A percentile compares a stretch with the other conserved stretches of the same genome.
phyloP scores from a whole-genome alignment of 2,329 filamentous ascomycete species.

The Ophiosphaerella korrae region DNA sequence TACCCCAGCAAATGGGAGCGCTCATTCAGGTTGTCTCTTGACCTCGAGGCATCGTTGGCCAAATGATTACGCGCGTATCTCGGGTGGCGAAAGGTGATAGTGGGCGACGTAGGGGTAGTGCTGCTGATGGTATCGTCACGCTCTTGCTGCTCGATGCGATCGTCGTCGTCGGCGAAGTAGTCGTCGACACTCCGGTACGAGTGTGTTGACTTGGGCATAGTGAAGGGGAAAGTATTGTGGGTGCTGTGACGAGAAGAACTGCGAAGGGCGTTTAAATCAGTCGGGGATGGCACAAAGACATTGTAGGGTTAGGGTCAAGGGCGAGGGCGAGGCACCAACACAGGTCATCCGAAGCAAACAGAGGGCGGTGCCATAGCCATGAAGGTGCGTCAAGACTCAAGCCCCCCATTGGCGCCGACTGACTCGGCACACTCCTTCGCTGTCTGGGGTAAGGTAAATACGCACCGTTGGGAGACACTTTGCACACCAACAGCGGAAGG shows the following conservation, averaged over 20 bases:
- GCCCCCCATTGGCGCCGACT: constrained; percentile 15
- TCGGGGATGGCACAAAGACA: constrained; percentile 13
- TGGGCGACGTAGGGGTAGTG: constrained; percentile 43
- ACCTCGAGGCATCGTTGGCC: constrained; percentile 39
- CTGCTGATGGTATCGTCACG: constrained; percentile 39
- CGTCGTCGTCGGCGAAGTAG: constrained; percentile 43
- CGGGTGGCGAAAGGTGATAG: constrained; percentile 34
- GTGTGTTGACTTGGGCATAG: constrained; percentile 43
- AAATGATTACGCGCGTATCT: constrained; percentile 43
- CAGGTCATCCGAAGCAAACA: constrained; percentile 30
- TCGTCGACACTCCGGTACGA: constrained; percentile 44
- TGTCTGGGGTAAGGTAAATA: neutral
- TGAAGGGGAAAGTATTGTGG: constrained; percentile 5
- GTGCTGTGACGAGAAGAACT: constrained; percentile 1
- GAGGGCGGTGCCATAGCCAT: constrained; percentile 23
- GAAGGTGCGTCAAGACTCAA: no score
- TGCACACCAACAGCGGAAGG: neutral
- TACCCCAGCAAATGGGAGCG: constrained; percentile 54
- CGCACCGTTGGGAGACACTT: constrained; percentile 6
- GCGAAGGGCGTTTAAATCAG: constrained; percentile 14
- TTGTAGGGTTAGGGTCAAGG: neutral
- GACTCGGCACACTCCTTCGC: constrained; percentile 7
- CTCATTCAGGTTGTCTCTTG: constrained; percentile 50
- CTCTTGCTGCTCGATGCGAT: constrained; percentile 37
- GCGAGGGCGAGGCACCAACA: constrained; percentile 15